These are phyloP conservation scores for Pseudognaphalium luteoalbum DNA, from an alignment of 129 eudicot genomes.

Conservation along the genomic window DNA sequence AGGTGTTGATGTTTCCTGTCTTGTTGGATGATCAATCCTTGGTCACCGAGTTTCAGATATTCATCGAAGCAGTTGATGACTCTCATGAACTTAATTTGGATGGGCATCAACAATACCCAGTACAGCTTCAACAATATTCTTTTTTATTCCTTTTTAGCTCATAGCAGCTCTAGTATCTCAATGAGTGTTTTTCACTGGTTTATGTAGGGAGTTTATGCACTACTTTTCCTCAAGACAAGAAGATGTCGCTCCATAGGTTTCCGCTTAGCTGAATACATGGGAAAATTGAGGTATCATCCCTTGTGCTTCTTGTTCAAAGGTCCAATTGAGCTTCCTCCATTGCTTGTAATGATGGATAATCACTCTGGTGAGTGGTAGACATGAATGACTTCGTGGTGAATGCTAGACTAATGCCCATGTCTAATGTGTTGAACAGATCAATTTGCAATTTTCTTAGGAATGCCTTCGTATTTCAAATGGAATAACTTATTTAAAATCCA, in stretches of 20 bases:
- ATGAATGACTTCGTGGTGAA: constrained; percentile 10
- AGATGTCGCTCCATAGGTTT: constrained; percentile 80
- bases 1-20: constrained; percentile 84
- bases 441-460: constrained; percentile 4
- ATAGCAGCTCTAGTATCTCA: not conserved
- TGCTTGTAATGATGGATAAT: not conserved
- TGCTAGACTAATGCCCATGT: constrained; percentile 15
- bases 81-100: constrained; percentile 76
- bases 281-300: constrained; percentile 67
- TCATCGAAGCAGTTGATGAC: constrained; percentile 78
- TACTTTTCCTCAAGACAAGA: constrained; percentile 79
- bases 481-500: not conserved
- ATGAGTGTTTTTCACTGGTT: constrained; percentile 18
- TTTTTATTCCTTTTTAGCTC: constrained; percentile 11
- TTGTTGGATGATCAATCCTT: constrained; percentile 79
- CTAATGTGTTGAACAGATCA: not conserved
- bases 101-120: constrained; percentile 86
- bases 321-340: not conserved
- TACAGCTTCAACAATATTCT: constrained; percentile 30
- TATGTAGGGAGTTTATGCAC: constrained; percentile 83
- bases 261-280: constrained; percentile 80
- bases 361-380: constrained; percentile 5
- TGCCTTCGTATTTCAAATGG: not conserved
- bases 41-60: constrained; percentile 62
- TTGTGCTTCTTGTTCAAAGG: constrained; percentile 15